Conservation (phyloP, 345 rosid species). For the Populus alba region DNA sequence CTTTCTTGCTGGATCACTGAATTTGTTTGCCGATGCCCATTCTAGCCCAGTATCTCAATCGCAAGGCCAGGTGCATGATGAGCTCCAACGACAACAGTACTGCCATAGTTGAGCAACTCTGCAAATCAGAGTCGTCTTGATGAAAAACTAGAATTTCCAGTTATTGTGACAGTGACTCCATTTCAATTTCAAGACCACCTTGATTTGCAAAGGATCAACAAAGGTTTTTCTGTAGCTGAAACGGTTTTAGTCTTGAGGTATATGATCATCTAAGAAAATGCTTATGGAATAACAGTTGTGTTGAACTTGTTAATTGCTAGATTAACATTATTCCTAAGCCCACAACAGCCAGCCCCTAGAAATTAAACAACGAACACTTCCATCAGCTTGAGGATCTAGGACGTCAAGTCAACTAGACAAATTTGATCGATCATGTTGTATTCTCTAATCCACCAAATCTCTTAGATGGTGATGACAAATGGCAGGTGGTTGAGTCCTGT, state of each 20-base stretch:
- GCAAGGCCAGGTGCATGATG: too few relatives aligned
- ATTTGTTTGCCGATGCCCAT: constrained; percentile 34
- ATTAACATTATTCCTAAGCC: constrained; percentile 29
- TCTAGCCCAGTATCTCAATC: constrained; percentile 22
- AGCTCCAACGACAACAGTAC: too few relatives aligned
- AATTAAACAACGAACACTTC: constrained; percentile 35
- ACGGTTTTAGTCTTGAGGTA: constrained; percentile 19
- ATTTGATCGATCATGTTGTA: too few relatives aligned
- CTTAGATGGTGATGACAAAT: too few relatives aligned
- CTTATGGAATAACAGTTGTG: constrained; percentile 24
- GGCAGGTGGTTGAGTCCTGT: constrained; percentile 7
- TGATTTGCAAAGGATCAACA: constrained; percentile 26
- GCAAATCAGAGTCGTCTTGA: too few relatives aligned
- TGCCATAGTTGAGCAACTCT: too few relatives aligned
- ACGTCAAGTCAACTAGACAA: too few relatives aligned
- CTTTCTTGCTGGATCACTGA: constrained; percentile 22
- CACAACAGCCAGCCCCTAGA: constrained; percentile 34
- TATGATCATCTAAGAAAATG: constrained; percentile 35
- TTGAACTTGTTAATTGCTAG: constrained; percentile 20
- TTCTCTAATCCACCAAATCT: too few relatives aligned
- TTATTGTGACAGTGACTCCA: constrained; percentile 1
- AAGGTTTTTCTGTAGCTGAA: neutral
- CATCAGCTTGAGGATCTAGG: constrained; percentile 18
- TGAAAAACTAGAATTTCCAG: too few relatives aligned
- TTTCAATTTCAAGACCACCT: constrained; percentile 37